Evolutionary conservation across 2,329 filamentous ascomycete genomes (phyloP), one percentile per base, ranked within the genome.

Genomic region (Fusarium sp.): DNA sequence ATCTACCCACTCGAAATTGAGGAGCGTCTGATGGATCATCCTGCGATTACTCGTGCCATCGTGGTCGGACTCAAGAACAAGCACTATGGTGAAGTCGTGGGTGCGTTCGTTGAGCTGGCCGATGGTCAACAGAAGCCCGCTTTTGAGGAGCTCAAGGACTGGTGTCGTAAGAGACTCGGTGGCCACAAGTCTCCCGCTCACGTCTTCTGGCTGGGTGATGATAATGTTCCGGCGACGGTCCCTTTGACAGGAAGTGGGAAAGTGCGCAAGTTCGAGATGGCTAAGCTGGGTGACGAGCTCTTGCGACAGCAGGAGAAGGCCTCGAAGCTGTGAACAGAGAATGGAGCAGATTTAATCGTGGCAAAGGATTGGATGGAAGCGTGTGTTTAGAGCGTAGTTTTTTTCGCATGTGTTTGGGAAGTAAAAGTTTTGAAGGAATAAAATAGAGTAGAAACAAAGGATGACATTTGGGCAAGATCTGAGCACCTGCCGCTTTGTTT

Each of bases 1-100:
- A 86, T 84, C 75, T 91, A 92, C 73, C 91, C 91, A 2, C 83
- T 92, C 21, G 90, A 93, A 74, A 92, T 93, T 61, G 91, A 93
- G 77, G 89, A 92, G 75, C 85, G 90, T 4, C 82, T 93, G n/a
- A 80, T 88, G 44, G 82, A 84, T 2, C 91, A 93, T 75, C 83
- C 88, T 1, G 79, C 83, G 3, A 83, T 93, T 26, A 76, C 82
- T 2, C 81, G 86, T n/a, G 90, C 90, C 15, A 85, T 91, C 46
- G 90, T 93, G 3, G 87, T 92, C 36, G 91, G 89, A 3, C 81
- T 93, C 26, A 87, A 89, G 58, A 86, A 92, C 71, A 81, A 83
- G n/a, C 87, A 89, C 72, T 92, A 92, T 70, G 91, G 90, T 51
- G 91, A 93, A 73, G 89, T 91, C 0, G 90, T 92, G 1, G 88